A percentile compares a stretch with the other conserved stretches of the same genome.
These are phyloP conservation scores for Pueraria montana DNA, from an alignment of 306 rosid genomes.

Conservation along the genomic window DNA sequence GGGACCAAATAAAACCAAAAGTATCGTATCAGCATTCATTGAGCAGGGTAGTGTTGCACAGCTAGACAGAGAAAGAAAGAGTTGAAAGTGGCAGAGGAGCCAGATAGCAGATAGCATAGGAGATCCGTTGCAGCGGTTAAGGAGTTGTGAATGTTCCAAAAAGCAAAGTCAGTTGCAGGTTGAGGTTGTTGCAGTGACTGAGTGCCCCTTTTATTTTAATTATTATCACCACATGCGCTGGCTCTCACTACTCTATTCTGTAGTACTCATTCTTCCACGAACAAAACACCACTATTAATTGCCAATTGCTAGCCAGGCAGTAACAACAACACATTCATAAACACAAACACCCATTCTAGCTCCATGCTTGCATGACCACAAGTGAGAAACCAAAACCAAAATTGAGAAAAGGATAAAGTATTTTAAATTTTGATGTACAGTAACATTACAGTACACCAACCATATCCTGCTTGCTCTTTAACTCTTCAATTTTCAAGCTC, in stretches of 20 bases:
- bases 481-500: background rate
- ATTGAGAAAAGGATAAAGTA: background rate
- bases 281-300: background rate
- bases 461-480: background rate
- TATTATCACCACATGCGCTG: background rate
- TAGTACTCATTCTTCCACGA: background rate
- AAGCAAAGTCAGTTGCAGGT: background rate
- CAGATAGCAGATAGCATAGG: background rate
- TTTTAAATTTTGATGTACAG: background rate
- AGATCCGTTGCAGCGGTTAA: constrained; percentile 38
- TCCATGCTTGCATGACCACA: background rate
- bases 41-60: constrained; percentile 4
- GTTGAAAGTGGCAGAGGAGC: constrained; percentile 9
- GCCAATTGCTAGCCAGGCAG: too few relatives aligned
- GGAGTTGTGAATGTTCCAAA: constrained; percentile 46
- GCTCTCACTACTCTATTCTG: constrained; percentile 11
- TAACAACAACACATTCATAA: too few relatives aligned
- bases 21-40: background rate
- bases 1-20: background rate
- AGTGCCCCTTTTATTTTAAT: too few relatives aligned
- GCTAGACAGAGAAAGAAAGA: constrained; percentile 28
- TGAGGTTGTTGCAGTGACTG: constrained; percentile 9
- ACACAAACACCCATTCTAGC: background rate
- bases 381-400: background rate
- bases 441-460: background rate